Base-by-base conservation (phyloP, 495 filamentous ascomycete genomes). In the Aspergillus bertholletiae region DNA sequence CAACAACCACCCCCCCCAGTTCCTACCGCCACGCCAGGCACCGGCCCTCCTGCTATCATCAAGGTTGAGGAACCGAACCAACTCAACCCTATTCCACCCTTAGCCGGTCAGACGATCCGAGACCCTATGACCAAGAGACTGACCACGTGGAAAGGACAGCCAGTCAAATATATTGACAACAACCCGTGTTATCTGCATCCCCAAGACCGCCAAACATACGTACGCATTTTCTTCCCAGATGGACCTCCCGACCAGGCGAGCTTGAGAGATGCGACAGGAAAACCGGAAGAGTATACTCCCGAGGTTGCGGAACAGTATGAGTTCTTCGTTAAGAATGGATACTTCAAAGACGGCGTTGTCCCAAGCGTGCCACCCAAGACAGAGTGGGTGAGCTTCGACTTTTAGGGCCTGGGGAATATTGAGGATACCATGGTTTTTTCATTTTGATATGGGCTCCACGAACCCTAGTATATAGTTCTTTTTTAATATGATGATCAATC, bases 371-470 rank as follows among this genome's bases (percentile, higher is more conserved):
- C 90, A 28, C 90, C 90, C 2, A 84, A 82, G 77, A 77, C 78
- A 48, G 89, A 89, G 68, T 88, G 81, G 76, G 82, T 87, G 59
- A 62, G 71, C n/a, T 92, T 84, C 74, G 80, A 88, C 62, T 86
- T 89, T 63, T 89, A 53, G 39, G 15, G 18, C 5, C 17, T 22
- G 39, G 18, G 11, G n/a, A 27, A 37, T 39, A 20, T 26, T 3
- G 17, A 28, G 26, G 34, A n/a, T n/a, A 37, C 34, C 34, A 37
- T 15, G 15, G 7, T 3, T n/a, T 37, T 24, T 30, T 46, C 40
- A 20, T 7, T 17, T 18, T 23, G 39, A 18, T 15, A 49, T 37
- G 17, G 15, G 46, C 11, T 34, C 24, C 9, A 49, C 13, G 46
- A 37, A 35, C 13, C 45, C 17, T 49, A 49, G 18, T n/a, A 49